Conservation (phyloP, 345 rosid genomes). For the Pugionium dolabratum region DNA sequence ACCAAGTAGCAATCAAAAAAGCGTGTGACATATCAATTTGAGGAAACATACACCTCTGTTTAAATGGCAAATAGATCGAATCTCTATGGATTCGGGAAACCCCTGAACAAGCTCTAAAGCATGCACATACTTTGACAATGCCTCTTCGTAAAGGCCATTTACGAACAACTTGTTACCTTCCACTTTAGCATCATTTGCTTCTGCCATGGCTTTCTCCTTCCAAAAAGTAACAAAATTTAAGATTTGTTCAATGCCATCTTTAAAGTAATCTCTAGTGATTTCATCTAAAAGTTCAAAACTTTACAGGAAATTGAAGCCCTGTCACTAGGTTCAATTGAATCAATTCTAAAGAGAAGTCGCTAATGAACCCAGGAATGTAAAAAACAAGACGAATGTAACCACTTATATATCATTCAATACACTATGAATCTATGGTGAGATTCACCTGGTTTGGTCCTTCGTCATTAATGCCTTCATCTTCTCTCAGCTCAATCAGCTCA, state of each 20-base stretch:
- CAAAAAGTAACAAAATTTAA: background rate
- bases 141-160: constrained; percentile 71
- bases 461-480: constrained; percentile 33
- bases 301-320: constrained; percentile 8
- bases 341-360: background rate
- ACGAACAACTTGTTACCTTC: constrained; percentile 81
- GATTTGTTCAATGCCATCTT: background rate
- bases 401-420: background rate
- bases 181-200: constrained; percentile 74
- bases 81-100: constrained; percentile 47
- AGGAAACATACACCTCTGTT: constrained; percentile 78
- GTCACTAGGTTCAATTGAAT: background rate
- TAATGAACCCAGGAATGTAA: constrained; percentile 19
- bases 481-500: constrained; percentile 9
- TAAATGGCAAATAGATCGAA: constrained; percentile 76
- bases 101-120: constrained; percentile 59
- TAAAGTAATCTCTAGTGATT: background rate
- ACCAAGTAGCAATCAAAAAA: background rate
- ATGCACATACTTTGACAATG: constrained; percentile 60
- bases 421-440: background rate
- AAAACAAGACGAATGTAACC: constrained; percentile 13
- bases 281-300: constrained; percentile 1
- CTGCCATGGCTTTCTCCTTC: constrained; percentile 56
- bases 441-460: constrained; percentile 49
- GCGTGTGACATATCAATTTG: constrained; percentile 55